Conservation (phyloP, 139 green algal genomes). For the Chara braunii region DNA sequence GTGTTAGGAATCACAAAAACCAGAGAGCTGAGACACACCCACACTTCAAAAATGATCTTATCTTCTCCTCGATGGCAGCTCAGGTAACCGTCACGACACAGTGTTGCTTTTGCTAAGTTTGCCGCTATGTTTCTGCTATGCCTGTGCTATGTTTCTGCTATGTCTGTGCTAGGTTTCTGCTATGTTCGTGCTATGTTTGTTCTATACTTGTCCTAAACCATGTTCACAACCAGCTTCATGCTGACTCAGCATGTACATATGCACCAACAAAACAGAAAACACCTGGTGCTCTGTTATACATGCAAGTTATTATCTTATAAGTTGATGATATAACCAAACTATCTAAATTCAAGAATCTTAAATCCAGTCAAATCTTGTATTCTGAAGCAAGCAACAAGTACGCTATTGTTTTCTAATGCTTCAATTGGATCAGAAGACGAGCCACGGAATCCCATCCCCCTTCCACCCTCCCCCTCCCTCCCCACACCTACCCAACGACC, state of each 20-base stretch:
- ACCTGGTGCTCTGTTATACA: background rate
- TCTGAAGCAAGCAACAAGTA: background rate
- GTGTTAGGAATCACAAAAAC: conserved; percentile 5
- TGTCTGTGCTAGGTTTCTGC: background rate
- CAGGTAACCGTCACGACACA: too few relatives aligned
- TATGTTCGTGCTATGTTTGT: background rate
- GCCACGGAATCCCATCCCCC: too few relatives aligned
- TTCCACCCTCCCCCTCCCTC: too few relatives aligned
- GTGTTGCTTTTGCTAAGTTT: too few relatives aligned
- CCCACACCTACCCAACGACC: too few relatives aligned
- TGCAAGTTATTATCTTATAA: background rate
- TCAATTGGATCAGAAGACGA: background rate
- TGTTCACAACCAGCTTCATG: background rate
- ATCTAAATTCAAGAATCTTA: background rate
- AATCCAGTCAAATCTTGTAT: background rate
- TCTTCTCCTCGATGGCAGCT: too few relatives aligned
- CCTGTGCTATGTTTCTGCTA: background rate
- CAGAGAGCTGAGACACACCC: background rate
- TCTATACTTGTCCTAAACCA: background rate
- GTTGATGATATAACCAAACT: background rate
- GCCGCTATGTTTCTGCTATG: background rate
- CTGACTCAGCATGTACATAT: background rate
- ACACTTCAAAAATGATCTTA: conserved; percentile 2
- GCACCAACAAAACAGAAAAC: background rate
- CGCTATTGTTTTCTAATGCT: background rate